Evolutionary conservation across 768 basidiomycete species (phyloP), one percentile per base, ranked within the genome.

Genomic region (Rubroboletus pulcherrimus): DNA sequence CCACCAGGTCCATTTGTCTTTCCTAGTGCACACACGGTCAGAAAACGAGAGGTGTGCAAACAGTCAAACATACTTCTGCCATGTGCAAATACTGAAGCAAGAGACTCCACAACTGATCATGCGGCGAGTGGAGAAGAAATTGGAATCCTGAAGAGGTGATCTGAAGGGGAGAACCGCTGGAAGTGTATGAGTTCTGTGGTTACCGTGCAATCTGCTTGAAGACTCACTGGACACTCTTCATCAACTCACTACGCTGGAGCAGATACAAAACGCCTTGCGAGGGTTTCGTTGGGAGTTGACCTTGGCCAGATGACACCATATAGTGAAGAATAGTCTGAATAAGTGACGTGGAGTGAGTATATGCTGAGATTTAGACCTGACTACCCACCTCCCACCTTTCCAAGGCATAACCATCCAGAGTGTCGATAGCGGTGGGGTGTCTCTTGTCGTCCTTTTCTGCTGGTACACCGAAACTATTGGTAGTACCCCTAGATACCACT

Each of bases 71-170:
- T 64, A 93, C 91, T 80, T 93, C 91, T 24, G 87, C 86, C 75
- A 91, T 83, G 58, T 86, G 81, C 46, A 99, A 75, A 69, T 98
- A 99, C 62, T 93, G 90, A 31, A 98, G 80, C 57, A 99, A 74
- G 34, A 98, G 75, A 66, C 92, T 92, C 97, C 97, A 99, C 17
- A 98, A 75, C 68, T 99, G 97, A 30, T 86, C 91, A 64, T 97
- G 92, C 21, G 96, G 90, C 30, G 94, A 87, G 68, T 97, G 90
- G 24, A 99, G 81, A 45, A 99, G 81, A 68, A 99, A 98, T 67
- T 98, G 96, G 69, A 99, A 98, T 10, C 97, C 97, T 12, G 84
- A 79, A 15, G 93, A 96, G 14, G 95, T 98, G 69, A 99, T 99
- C 66, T 86, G 84, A 40, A 85, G 77, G 53, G 79, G 71, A 47